Evolutionary conservation across 805 yeast genomes (phyloP).

Genomic region (Metschnikowia matae): DNA sequence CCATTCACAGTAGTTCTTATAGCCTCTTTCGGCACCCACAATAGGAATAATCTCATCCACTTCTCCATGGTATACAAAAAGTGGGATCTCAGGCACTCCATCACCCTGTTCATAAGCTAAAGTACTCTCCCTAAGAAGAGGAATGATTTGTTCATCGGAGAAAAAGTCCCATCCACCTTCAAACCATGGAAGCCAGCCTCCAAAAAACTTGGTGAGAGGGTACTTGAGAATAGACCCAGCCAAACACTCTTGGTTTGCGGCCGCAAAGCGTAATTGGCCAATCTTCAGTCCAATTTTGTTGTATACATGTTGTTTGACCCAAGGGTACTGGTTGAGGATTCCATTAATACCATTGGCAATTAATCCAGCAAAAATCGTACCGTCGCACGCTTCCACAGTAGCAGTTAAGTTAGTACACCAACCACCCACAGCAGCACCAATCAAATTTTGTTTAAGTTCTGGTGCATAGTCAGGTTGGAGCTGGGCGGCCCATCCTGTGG

Average conservation of each 20-base stretch:
- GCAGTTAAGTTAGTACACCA: constrained; percentile 32
- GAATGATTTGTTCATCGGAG: not conserved
- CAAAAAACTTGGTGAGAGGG: not conserved
- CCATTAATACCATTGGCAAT: constrained; percentile 28
- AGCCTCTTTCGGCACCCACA: constrained; percentile 17
- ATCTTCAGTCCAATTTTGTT: not conserved
- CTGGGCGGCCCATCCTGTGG: constrained; percentile 36
- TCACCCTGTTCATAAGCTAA: constrained; percentile 5
- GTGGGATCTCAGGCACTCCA: constrained; percentile 22
- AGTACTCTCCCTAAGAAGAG: constrained; percentile 2
- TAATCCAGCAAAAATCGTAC: constrained; percentile 28
- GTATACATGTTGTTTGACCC: constrained; percentile 6
- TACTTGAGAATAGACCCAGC: not conserved
- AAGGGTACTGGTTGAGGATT: constrained; percentile 29
- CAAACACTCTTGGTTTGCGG: not conserved
- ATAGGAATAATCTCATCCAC: constrained; percentile 23
- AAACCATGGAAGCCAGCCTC: not conserved
- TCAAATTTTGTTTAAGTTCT: constrained; percentile 20
- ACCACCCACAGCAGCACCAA: constrained; percentile 37
- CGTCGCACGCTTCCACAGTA: constrained; percentile 22
- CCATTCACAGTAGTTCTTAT: constrained; percentile 27
- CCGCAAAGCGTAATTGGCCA: not conserved
- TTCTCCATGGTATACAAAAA: constrained; percentile 23
- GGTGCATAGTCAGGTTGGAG: constrained; percentile 36
- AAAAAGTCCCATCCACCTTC: not conserved